Evolutionary conservation across 306 rosid genomes (phyloP).

Genomic region (Vigna unguiculata): DNA sequence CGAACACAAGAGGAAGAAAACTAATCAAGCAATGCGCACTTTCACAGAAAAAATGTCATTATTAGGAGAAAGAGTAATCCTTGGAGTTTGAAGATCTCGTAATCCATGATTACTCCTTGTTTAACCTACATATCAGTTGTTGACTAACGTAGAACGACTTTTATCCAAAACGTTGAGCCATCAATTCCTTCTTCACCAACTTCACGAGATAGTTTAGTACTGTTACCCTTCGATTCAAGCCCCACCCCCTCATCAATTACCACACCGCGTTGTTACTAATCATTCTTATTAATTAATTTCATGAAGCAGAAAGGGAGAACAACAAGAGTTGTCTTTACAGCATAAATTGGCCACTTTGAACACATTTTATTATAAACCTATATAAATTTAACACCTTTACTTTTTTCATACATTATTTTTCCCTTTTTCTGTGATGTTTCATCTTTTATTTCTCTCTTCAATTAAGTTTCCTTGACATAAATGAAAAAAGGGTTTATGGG

Average conservation of each 20-base stretch:
- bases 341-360: conserved; percentile 43
- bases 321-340: not conserved
- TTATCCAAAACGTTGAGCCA: conserved; percentile 17
- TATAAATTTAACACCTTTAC: not conserved
- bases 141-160: conserved; percentile 18
- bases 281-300: conserved; percentile 1
- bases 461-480: not conserved
- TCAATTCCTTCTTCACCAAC: conserved; percentile 32
- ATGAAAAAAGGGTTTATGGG: not conserved
- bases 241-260: conserved; percentile 31
- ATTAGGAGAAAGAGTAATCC: conserved; percentile 1
- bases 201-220: not conserved
- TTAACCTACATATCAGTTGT: conserved; percentile 43
- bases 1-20: not conserved
- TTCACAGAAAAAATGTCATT: conserved; percentile 10
- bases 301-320: not conserved
- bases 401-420: not conserved
- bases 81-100: conserved; percentile 31
- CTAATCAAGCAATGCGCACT: conserved; percentile 6
- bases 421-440: not conserved
- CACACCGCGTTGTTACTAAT: conserved; percentile 14
- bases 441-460: not conserved
- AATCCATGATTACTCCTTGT: conserved; percentile 22
- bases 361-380: not conserved
- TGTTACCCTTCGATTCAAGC: not conserved